A percentile compares a stretch with the other conserved stretches of the same genome.
Evolutionary conservation across 2,329 filamentous ascomycete species (phyloP).

Genomic region (Sporothrix euskadiensis): DNA sequence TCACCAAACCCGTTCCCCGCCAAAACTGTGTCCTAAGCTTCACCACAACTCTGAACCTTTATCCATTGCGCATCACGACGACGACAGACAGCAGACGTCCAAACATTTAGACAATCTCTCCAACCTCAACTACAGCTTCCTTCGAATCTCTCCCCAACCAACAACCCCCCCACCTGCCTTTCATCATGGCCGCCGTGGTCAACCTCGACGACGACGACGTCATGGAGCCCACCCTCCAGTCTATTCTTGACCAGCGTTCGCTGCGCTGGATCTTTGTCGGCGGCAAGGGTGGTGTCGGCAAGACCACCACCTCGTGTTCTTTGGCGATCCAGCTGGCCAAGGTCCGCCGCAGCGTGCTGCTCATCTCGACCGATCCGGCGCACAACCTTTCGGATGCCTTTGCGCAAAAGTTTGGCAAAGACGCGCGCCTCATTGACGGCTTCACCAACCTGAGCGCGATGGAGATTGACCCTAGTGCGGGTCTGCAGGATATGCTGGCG

Average conservation of each 20-base stretch:
- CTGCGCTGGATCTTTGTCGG: conserved; percentile 99
- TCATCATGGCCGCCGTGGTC: conserved; percentile 46
- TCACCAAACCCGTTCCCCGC: neutral
- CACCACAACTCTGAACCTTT: neutral
- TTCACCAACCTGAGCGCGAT: conserved; percentile 94
- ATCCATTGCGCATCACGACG: neutral
- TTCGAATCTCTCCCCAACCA: neutral
- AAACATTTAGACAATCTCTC: neutral
- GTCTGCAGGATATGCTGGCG: conserved; percentile 90
- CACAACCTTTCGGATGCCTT: conserved; percentile 98
- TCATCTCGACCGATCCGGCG: conserved; percentile 97
- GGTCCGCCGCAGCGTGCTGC: conserved; percentile 89
- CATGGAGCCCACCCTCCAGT: conserved; percentile 90
- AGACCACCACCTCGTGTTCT: conserved; percentile 98
- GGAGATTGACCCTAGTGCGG: conserved; percentile 98
- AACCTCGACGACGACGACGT: conserved; percentile 64
- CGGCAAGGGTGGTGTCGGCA: conserved; percentile 96
- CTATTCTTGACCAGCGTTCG: conserved; percentile 90
- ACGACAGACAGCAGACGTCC: neutral
- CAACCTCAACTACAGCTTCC: neutral
- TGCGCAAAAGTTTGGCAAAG: conserved; percentile 98
- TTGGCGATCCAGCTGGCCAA: conserved; percentile 96
- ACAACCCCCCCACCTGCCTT: neutral
- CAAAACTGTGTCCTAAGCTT: neutral
- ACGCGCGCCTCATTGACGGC: conserved; percentile 87